Conservation (phyloP, 2,329 filamentous ascomycete genomes). For the Paecilomyces variotii region DNA sequence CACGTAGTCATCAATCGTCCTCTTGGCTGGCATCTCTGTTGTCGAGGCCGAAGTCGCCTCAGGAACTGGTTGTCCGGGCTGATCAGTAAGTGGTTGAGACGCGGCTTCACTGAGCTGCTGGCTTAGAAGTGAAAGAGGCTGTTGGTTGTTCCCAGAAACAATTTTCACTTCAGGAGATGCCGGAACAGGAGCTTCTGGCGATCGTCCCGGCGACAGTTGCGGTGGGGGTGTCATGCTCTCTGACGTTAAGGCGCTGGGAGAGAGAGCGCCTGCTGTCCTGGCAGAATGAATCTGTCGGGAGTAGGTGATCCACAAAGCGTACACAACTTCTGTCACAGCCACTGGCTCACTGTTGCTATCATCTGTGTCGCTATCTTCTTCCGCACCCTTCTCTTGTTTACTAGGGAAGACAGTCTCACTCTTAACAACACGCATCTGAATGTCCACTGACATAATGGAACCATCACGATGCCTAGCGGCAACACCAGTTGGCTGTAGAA, state of each 20-base stretch:
- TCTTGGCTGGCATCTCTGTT: slow-evolving; percentile 50
- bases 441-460: slow-evolving; percentile 83
- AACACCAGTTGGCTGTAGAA: slow-evolving; percentile 76
- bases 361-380: slow-evolving; percentile 51
- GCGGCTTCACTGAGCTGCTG: slow-evolving; percentile 45
- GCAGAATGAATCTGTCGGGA: slow-evolving; percentile 82
- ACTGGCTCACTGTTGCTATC: slow-evolving; percentile 21
- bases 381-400: slow-evolving; percentile 56
- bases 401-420: slow-evolving; percentile 62
- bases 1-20: slow-evolving; percentile 79
- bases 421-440: slow-evolving; percentile 93
- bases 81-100: slow-evolving; percentile 37
- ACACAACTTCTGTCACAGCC: slow-evolving; percentile 71
- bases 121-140: slow-evolving; percentile 41
- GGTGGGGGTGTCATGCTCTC: slow-evolving; percentile 63
- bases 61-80: slow-evolving; percentile 29
- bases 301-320: slow-evolving; percentile 95
- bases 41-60: slow-evolving; percentile 18
- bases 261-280: slow-evolving; percentile 51
- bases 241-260: slow-evolving; percentile 49
- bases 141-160: slow-evolving; percentile 24
- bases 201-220: slow-evolving; percentile 70
- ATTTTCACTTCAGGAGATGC: slow-evolving; percentile 16
- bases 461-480: slow-evolving; percentile 84
- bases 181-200: slow-evolving; percentile 22